These are phyloP conservation scores for Vitis labrusca DNA, from an alignment of 164 flowering plant genomes.

Conservation along the genomic window DNA sequence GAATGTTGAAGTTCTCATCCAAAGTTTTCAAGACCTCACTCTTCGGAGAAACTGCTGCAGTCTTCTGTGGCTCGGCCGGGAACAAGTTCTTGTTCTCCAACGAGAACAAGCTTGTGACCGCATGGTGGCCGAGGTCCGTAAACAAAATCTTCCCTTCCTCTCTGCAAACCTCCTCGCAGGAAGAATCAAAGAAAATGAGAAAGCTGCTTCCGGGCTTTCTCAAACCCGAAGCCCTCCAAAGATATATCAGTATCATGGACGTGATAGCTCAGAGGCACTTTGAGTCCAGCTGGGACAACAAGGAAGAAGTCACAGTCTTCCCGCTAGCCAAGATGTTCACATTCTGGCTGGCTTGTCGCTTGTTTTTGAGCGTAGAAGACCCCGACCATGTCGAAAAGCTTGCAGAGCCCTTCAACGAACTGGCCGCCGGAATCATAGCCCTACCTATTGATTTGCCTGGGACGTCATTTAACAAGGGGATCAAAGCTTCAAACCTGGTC, in stretches of 20 bases:
- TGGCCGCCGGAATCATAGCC: not conserved
- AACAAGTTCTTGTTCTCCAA: conserved; percentile 31
- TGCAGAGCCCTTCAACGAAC: not conserved
- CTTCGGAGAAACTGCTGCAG: conserved; percentile 17
- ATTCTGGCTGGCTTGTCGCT: no score
- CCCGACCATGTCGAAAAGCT: not conserved
- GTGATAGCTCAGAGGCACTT: conserved; percentile 16
- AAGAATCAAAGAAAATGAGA: conserved; percentile 23
- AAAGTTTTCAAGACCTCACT: conserved; percentile 29
- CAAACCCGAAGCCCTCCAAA: conserved; percentile 27
- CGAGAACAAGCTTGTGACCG: conserved; percentile 22
- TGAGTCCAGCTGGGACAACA: conserved; percentile 17
- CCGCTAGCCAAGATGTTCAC: no score
- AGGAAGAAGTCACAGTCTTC: not conserved
- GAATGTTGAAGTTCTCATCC: conserved; percentile 15
- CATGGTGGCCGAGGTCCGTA: conserved; percentile 26
- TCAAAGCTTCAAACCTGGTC: conserved; percentile 3
- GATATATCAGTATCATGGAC: conserved; percentile 31
- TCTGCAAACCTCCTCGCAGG: conserved; percentile 10
- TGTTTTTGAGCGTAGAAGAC: no score
- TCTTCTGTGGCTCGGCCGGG: conserved; percentile 17
- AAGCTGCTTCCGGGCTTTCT: conserved; percentile 21
- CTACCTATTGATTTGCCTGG: conserved; percentile 7
- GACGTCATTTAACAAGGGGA: conserved; percentile 2
- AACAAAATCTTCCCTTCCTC: conserved; percentile 26